phyloP scores from a whole-genome alignment of 192 early-diverging fungal genomes.

The Coemansia sp. region DNA sequence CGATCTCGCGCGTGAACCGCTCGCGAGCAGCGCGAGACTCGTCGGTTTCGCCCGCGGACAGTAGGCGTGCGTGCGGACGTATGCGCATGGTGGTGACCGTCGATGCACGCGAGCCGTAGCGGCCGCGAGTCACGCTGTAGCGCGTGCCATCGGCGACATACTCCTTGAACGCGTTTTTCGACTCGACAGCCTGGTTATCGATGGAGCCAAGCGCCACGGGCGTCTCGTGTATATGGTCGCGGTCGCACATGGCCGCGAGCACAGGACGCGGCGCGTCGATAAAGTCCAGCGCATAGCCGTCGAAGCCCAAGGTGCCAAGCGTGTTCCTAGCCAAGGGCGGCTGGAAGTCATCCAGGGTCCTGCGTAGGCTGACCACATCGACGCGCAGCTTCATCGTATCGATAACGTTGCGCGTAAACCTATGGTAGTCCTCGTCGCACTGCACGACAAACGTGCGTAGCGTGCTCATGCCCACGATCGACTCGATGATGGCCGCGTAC shows the following conservation, averaged over 20 bases:
- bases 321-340: conserved; percentile 27
- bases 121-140: conserved; percentile 26
- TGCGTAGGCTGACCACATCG: conserved; percentile 56
- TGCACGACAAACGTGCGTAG: conserved; percentile 80
- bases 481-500: conserved; percentile 69
- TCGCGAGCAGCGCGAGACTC: conserved; percentile 29
- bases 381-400: conserved; percentile 62
- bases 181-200: conserved; percentile 32
- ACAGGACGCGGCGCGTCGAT: conserved; percentile 69
- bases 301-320: conserved; percentile 64
- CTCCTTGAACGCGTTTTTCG: conserved; percentile 23
- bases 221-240: conserved; percentile 59
- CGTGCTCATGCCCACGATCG: conserved; percentile 32
- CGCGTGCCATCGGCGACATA: conserved; percentile 46
- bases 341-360: conserved; percentile 25
- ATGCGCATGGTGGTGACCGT: conserved; percentile 37
- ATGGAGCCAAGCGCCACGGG: conserved; percentile 38
- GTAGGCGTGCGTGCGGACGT: conserved; percentile 14
- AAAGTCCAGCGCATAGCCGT: conserved; percentile 70
- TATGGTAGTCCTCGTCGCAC: conserved; percentile 71
- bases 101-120: conserved; percentile 42
- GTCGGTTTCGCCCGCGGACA: conserved; percentile 39
- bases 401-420: conserved; percentile 61
- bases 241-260: conserved; percentile 62
- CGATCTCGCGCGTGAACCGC: conserved; percentile 22